A percentile compares a stretch with the other conserved stretches of the same genome.
phyloP scores from a whole-genome alignment of 2,329 filamentous ascomycete genomes.

The Colletotrichum godetiae region DNA sequence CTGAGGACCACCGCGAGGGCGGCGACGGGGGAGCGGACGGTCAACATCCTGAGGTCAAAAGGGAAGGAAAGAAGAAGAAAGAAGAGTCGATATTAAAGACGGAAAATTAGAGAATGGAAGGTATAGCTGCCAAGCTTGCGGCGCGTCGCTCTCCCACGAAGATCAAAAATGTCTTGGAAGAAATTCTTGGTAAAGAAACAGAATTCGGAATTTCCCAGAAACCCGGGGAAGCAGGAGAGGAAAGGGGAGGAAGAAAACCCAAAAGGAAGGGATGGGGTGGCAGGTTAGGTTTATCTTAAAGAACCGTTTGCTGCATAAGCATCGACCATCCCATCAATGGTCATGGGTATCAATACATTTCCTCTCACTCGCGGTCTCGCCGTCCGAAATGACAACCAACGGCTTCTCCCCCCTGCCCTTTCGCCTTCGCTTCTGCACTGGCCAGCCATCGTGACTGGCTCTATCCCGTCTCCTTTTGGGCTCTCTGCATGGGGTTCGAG shows the following conservation, averaged over 20 bases:
- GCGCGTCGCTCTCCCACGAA: slow-evolving; percentile 23
- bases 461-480: neutral
- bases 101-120: neutral
- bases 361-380: neutral
- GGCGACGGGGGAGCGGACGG: slow-evolving; percentile 29
- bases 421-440: neutral
- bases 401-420: neutral
- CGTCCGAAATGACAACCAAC: slow-evolving; percentile 18
- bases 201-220: slow-evolving; percentile 32
- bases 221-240: slow-evolving; percentile 6
- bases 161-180: slow-evolving; percentile 21
- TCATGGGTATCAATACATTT: slow-evolving; percentile 1
- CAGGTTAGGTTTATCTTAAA: slow-evolving; percentile 32
- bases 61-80: neutral
- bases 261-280: slow-evolving; percentile 11
- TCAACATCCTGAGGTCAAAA: slow-evolving; percentile 32
- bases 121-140: slow-evolving; percentile 30
- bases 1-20: slow-evolving; percentile 32
- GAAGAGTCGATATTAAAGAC: neutral
- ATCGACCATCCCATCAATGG: slow-evolving; percentile 10
- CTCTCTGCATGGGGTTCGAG: neutral
- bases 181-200: neutral
- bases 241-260: neutral
- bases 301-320: neutral
- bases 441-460: neutral